Base-by-base conservation (phyloP, 1,284 basidiomycete genomes). In the Pseudozyma pruni region DNA sequence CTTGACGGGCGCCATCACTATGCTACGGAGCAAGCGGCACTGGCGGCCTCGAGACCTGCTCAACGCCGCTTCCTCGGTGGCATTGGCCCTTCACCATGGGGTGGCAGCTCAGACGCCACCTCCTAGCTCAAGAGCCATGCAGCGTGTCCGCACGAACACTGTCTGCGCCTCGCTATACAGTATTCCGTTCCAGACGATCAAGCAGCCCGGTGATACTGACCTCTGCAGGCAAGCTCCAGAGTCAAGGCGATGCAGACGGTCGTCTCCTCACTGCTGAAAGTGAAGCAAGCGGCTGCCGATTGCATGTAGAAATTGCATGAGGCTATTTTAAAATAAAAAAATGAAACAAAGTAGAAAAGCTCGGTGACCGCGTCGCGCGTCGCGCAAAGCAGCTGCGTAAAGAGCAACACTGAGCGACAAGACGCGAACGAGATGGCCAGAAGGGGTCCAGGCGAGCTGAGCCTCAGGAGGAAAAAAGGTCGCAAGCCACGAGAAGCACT, bases 361-460 rank as follows among this genome's bases (percentile, higher is more conserved):
- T 53, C 53, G 40, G 47, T 42, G 44, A 54, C 50, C 62, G 62
- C 62, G 62, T 59, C 51, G 62, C 62, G 62, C 62, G 62, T 40
- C 62, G 62, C 56, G 62, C 27, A 55, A 31, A 66, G 48, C 22
- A 38, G 42, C n/a, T 13, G 31, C 8, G 20, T 5, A 16, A 16
- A 45, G 60, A 47, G 62, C 56, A 66, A 55, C 54, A 55, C 48
- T 31, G 53, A 46, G 27, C 27, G 11, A 29, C 27, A 29, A 38
- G 34, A 47, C 25, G 6, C 8, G 16, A 11, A 29, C 8, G 11
- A 17, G 40, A 11, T 11, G 11, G 27, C 27, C 27, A 29, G 16
- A 29, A 29, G 27, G 27, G 39, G 4, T 40, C 39, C 9, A 19
- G 22, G 8, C 39, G 22, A n/a, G 37, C 29, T 23, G 27, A 43